phyloP scores from a whole-genome alignment of 441 rosid genomes.

The Aquilaria agallochum region DNA sequence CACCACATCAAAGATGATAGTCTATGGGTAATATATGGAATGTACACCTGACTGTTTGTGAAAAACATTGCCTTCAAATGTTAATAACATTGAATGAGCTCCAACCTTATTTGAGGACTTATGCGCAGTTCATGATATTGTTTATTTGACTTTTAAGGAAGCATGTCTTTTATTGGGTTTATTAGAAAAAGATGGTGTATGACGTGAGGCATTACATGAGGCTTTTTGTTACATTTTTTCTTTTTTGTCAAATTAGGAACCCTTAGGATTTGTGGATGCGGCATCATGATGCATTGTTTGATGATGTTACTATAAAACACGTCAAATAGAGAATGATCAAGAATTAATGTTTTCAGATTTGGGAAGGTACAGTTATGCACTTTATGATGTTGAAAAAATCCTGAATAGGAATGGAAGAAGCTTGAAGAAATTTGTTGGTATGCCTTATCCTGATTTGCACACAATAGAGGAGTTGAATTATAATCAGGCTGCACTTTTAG shows the following conservation, averaged over 20 bases:
- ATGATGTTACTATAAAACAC: neutral
- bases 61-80: no score
- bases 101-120: no score
- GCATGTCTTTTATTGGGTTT: neutral
- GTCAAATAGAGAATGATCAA: neutral
- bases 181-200: neutral
- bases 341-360: neutral
- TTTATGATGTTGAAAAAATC: neutral
- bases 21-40: no score
- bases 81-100: no score
- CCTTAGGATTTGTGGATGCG: no score
- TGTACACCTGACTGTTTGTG: no score
- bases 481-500: no score
- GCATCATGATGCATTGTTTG: neutral
- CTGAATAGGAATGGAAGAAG: neutral
- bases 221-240: neutral
- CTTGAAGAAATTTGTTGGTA: neutral
- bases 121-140: no score
- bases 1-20: rapidly evolving
- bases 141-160: neutral
- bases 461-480: no score
- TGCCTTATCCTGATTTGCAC: no score
- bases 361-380: neutral
- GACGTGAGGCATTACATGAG: neutral
- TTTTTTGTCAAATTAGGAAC: no score